phyloP scores from a whole-genome alignment of 2,329 filamentous ascomycete genomes.

The Byssothecium circinans region DNA sequence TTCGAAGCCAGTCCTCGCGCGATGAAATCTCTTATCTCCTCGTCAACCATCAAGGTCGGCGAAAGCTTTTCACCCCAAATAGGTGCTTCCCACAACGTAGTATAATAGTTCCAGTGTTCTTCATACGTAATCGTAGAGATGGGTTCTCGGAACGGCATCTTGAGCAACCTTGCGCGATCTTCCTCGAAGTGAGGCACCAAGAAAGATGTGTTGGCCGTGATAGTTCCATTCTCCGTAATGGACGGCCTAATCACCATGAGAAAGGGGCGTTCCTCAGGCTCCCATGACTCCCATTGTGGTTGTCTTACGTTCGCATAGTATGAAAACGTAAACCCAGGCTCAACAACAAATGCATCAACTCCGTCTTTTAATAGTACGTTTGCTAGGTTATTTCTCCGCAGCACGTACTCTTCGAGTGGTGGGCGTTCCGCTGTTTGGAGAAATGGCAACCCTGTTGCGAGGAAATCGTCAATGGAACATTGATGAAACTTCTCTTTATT shows the following conservation, averaged over 20 bases:
- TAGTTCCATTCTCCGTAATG: conserved; percentile 40
- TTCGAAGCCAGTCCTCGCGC: conserved; percentile 56
- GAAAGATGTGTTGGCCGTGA: conserved; percentile 60
- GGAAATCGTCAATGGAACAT: conserved; percentile 57
- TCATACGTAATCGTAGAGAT: conserved; percentile 63
- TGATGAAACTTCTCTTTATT: conserved; percentile 38
- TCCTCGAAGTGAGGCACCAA: conserved; percentile 64
- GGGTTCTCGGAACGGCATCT: conserved; percentile 56
- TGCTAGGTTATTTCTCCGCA: conserved; percentile 60
- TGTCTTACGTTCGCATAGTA: conserved; percentile 67
- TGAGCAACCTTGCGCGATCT: conserved; percentile 59
- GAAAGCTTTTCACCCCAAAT: conserved; percentile 40
- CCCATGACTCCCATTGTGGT: conserved; percentile 65
- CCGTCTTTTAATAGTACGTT: conserved; percentile 54
- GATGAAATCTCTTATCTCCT: conserved; percentile 67
- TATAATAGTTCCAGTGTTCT: conserved; percentile 67
- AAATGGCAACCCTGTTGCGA: conserved; percentile 55
- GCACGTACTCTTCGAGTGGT: conserved; percentile 54
- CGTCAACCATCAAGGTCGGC: conserved; percentile 62
- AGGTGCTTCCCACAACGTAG: conserved; percentile 50
- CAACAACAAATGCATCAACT: conserved; percentile 62
- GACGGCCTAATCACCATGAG: conserved; percentile 62
- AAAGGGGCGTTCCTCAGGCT: conserved; percentile 65
- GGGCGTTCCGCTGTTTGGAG: conserved; percentile 55
- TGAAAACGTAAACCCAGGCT: conserved; percentile 66